Evolutionary conservation across 2,329 filamentous ascomycete genomes (phyloP).

Genomic region (Colletotrichum chrysophilum): DNA sequence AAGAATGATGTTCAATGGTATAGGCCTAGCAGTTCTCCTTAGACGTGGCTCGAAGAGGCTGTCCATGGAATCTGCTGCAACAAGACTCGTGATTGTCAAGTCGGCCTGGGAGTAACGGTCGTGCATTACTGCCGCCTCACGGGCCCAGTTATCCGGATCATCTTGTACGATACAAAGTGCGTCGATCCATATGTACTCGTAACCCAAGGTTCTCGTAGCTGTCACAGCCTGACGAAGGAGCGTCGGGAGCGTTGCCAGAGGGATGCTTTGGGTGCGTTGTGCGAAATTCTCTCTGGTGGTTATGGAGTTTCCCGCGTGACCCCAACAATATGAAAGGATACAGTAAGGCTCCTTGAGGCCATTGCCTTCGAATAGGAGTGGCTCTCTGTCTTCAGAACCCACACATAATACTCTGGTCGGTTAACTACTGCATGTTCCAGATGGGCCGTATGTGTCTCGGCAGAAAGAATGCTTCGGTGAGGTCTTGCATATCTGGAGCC

Average conservation of each 20-base stretch:
- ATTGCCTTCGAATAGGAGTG: neutral
- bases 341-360: neutral
- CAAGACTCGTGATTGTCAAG: neutral
- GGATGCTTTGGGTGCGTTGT: neutral
- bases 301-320: neutral
- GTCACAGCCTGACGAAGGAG: neutral
- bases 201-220: neutral
- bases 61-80: neutral
- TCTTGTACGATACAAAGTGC: neutral
- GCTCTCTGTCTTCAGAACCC: neutral
- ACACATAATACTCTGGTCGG: neutral
- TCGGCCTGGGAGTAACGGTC: neutral
- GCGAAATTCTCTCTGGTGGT: neutral
- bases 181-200: neutral
- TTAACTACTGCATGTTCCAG: neutral
- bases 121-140: neutral
- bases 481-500: neutral
- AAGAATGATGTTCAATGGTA: neutral
- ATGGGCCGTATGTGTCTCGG: neutral
- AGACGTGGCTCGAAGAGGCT: neutral
- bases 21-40: neutral
- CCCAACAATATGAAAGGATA: neutral
- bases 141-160: neutral
- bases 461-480: neutral
- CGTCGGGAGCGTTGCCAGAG: fast-evolving